A percentile compares a stretch with the other conserved stretches of the same genome.
Conservation (phyloP, 495 filamentous ascomycete species). For the Annulohypoxylon stygium region DNA sequence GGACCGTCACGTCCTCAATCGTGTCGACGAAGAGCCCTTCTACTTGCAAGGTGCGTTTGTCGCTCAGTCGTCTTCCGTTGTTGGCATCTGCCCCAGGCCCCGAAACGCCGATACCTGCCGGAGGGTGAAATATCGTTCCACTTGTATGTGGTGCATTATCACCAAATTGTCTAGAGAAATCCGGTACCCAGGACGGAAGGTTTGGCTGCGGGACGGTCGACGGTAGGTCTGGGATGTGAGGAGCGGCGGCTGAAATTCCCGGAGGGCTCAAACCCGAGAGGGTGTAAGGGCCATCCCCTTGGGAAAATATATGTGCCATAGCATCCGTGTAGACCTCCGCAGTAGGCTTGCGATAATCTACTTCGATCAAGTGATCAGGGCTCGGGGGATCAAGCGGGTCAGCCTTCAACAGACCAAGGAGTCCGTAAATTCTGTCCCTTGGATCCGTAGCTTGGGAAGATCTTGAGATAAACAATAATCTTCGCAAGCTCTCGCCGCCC, state of each 20-base stretch:
- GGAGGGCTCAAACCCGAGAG: conserved; percentile 24
- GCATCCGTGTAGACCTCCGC: conserved; percentile 26
- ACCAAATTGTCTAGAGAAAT: conserved; percentile 16
- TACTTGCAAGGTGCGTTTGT: conserved; percentile 18
- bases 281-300: conserved; percentile 29
- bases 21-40: conserved; percentile 32
- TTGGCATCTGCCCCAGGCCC: conserved; percentile 19
- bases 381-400: neutral
- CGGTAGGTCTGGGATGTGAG: conserved; percentile 9
- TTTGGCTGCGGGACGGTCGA: conserved; percentile 5
- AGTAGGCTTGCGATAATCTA: conserved; percentile 29
- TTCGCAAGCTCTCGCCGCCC: conserved; percentile 25
- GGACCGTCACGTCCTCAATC: conserved; percentile 22
- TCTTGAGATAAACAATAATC: conserved; percentile 25
- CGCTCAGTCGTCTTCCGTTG: conserved; percentile 22
- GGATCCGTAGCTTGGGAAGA: conserved; percentile 30
- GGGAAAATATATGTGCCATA: conserved; percentile 24
- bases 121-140: conserved; percentile 18
- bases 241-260: conserved; percentile 20
- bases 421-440: conserved; percentile 24
- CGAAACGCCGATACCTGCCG: conserved; percentile 17
- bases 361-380: neutral
- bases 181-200: conserved; percentile 26
- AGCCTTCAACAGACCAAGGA: conserved; percentile 25
- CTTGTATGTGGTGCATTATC: conserved; percentile 14